phyloP scores from a whole-genome alignment of 2,329 filamentous ascomycete species.

The Aspergillus sp. region DNA sequence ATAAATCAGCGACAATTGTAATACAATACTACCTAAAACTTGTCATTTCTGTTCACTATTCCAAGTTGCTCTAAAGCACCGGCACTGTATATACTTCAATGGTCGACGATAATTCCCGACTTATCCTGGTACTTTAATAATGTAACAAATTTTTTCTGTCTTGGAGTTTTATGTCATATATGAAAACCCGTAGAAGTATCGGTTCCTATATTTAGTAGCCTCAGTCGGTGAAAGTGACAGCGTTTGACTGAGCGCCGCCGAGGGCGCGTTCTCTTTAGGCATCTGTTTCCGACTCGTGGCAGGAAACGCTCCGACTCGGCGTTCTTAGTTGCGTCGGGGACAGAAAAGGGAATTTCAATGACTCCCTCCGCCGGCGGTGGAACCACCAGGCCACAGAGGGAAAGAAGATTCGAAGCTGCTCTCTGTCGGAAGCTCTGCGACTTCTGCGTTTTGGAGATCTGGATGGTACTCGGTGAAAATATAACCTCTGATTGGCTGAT shows the following conservation, averaged over 20 bases:
- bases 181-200: too few species aligned
- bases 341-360: neutral
- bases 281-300: neutral
- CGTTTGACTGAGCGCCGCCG: too few species aligned
- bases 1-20: too few species aligned
- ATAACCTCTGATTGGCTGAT: constrained; percentile 6
- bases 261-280: neutral
- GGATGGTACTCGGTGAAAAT: constrained; percentile 6
- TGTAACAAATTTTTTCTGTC: too few species aligned
- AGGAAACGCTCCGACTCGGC: neutral
- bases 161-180: too few species aligned
- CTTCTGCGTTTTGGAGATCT: constrained; percentile 1
- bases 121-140: too few species aligned
- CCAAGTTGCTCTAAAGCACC: neutral
- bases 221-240: too few species aligned
- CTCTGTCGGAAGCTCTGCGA: neutral
- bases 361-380: neutral
- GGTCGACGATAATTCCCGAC: too few species aligned
- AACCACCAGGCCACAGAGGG: constrained; percentile 3
- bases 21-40: too few species aligned
- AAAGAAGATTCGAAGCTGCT: constrained; percentile 10
- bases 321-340: neutral
- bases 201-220: too few species aligned
- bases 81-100: neutral
- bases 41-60: too few species aligned